Conservation (phyloP, 208 protist species). For the Trypanosoma cruzi region DNA sequence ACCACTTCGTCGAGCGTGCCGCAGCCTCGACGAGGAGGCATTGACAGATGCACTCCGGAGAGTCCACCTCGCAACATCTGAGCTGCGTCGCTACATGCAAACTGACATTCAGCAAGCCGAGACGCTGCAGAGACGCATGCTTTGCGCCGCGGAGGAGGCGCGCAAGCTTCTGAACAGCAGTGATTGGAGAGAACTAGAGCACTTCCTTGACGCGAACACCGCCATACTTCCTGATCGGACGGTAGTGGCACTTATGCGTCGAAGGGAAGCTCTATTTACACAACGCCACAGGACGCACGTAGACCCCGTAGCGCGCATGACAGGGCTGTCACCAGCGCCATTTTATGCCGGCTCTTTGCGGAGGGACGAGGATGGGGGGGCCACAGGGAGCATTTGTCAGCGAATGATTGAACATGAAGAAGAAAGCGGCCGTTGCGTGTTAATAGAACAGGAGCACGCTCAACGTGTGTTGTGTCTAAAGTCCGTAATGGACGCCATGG, state of each 20-base stretch:
- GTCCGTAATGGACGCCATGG: constrained; percentile 4
- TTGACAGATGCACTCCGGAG: constrained; percentile 55
- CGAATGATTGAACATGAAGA: constrained; percentile 23
- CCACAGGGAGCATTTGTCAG: not conserved
- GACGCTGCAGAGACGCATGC: constrained; percentile 50
- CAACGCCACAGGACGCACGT: constrained; percentile 10
- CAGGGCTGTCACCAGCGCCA: not conserved
- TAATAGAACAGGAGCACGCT: constrained; percentile 29
- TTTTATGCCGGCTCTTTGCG: not conserved
- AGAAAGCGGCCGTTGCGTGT: constrained; percentile 9
- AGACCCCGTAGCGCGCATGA: not conserved
- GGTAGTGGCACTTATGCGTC: constrained; percentile 56
- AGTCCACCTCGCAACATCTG: constrained; percentile 37
- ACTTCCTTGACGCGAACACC: constrained; percentile 60
- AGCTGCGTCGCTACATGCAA: constrained; percentile 67
- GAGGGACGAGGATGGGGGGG: not conserved
- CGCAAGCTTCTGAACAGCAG: constrained; percentile 36
- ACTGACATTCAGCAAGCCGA: constrained; percentile 68
- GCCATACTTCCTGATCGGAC: constrained; percentile 53
- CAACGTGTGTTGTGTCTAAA: constrained; percentile 27
- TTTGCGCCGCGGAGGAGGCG: constrained; percentile 37
- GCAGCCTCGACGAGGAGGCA: constrained; percentile 42
- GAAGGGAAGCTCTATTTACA: constrained; percentile 42
- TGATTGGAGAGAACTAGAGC: constrained; percentile 41
- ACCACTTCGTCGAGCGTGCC: constrained; percentile 62